Evolutionary conservation across 306 rosid genomes (phyloP).

Genomic region (Fragaria ananassa): DNA sequence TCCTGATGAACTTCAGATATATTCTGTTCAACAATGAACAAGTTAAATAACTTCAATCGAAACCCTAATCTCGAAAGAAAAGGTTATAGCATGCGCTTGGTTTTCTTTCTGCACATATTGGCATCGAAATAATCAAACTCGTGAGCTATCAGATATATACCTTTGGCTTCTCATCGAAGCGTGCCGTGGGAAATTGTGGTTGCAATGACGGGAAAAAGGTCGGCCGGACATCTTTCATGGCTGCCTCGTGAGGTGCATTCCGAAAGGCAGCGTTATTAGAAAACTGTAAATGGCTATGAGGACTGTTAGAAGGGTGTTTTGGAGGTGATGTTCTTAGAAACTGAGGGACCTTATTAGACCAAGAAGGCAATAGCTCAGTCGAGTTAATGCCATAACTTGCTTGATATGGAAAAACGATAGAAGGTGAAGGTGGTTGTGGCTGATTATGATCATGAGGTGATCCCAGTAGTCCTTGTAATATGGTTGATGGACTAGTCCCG

Average conservation of each 20-base stretch:
- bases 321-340: constrained; percentile 77
- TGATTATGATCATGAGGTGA: constrained; percentile 30
- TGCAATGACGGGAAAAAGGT: constrained; percentile 66
- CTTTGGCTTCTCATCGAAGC: constrained; percentile 67
- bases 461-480: constrained; percentile 71
- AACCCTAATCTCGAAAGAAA: constrained; percentile 26
- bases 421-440: constrained; percentile 35
- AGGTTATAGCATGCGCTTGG: not conserved
- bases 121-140: not conserved
- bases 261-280: constrained; percentile 79
- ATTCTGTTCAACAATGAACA: constrained; percentile 57
- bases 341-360: constrained; percentile 63
- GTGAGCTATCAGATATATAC: constrained; percentile 28
- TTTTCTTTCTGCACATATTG: not conserved
- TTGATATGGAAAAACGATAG: constrained; percentile 38
- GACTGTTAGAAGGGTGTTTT: constrained; percentile 33
- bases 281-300: constrained; percentile 64
- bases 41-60: constrained; percentile 10
- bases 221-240: constrained; percentile 61
- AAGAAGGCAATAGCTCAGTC: constrained; percentile 41
- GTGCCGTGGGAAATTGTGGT: constrained; percentile 47
- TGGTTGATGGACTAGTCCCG: constrained; percentile 47
- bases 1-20: constrained; percentile 62
- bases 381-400: constrained; percentile 53
- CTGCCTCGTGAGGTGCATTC: constrained; percentile 68